Evolutionary conservation across 345 rosid genomes (phyloP).

Genomic region (Litchi chinensis): DNA sequence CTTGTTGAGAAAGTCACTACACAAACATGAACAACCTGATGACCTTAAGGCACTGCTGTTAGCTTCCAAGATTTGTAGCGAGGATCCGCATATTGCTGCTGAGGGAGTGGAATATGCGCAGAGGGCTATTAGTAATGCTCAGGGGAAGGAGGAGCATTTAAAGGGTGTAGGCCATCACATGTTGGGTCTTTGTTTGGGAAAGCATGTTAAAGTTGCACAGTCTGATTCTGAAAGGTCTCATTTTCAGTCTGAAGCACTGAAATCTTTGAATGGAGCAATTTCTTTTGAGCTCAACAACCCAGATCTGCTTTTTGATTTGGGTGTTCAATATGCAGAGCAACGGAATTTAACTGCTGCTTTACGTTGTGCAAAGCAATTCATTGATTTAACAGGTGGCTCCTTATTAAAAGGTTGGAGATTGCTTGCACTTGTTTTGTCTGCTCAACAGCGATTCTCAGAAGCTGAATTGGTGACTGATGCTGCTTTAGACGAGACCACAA

Average conservation of each 20-base stretch:
- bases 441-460: constrained; percentile 83
- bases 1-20: constrained; percentile 79
- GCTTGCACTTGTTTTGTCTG: constrained; percentile 77
- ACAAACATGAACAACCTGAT: constrained; percentile 74
- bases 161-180: constrained; percentile 72
- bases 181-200: constrained; percentile 88
- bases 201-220: constrained; percentile 68
- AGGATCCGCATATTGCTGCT: constrained; percentile 71
- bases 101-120: constrained; percentile 79
- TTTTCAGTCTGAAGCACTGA: constrained; percentile 79
- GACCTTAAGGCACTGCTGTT: constrained; percentile 69
- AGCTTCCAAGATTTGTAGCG: constrained; percentile 86
- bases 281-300: constrained; percentile 67
- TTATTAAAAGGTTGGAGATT: constrained; percentile 88
- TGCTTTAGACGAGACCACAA: constrained; percentile 88
- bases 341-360: constrained; percentile 72
- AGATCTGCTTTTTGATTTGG: constrained; percentile 78
- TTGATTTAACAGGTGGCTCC: constrained; percentile 87
- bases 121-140: constrained; percentile 62
- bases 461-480: constrained; percentile 90
- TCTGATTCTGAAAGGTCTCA: constrained; percentile 84
- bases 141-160: constrained; percentile 66
- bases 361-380: constrained; percentile 66
- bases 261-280: constrained; percentile 70
- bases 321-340: constrained; percentile 85